These are phyloP conservation scores for Symbiodinium natans DNA, from an alignment of 73 alveolate genomes.

Conservation along the genomic window DNA sequence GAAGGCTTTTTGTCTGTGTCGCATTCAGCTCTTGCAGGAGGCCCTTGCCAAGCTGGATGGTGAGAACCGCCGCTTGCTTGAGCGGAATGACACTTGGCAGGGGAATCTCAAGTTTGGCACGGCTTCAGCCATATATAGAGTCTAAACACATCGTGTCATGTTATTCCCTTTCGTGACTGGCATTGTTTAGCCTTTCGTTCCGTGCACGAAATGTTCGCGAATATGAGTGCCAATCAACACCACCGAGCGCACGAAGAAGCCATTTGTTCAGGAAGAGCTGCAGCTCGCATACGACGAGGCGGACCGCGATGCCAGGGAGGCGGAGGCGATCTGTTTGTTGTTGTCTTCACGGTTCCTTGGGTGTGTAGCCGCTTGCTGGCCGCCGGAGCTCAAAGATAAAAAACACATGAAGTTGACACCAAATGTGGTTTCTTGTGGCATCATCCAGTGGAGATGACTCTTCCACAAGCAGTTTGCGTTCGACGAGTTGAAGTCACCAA, in stretches of 20 bases:
- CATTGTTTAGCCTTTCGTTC: background rate
- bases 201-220: background rate
- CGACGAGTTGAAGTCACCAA: too few relatives aligned
- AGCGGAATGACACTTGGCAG: conserved; percentile 42
- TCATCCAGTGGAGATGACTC: background rate
- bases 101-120: too few relatives aligned
- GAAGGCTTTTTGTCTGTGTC: too few relatives aligned
- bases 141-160: background rate
- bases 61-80: conserved; percentile 61
- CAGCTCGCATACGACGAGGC: conserved; percentile 61
- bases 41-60: background rate
- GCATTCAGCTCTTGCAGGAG: background rate
- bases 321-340: background rate
- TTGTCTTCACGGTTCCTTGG: too few relatives aligned
- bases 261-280: conserved; percentile 28
- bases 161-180: background rate
- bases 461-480: too few relatives aligned
- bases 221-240: background rate
- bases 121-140: background rate
- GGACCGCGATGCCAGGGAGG: conserved; percentile 75
- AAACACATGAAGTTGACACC: too few relatives aligned
- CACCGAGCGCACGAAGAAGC: background rate
- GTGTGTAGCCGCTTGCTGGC: too few relatives aligned
- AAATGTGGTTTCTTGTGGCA: too few relatives aligned
- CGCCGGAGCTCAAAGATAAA: too few relatives aligned